Percentiles rank a stretch among this genome's conserved stretches.
Conservation (phyloP, 257 asterid genomes). For the Nicotiana attenuata region DNA sequence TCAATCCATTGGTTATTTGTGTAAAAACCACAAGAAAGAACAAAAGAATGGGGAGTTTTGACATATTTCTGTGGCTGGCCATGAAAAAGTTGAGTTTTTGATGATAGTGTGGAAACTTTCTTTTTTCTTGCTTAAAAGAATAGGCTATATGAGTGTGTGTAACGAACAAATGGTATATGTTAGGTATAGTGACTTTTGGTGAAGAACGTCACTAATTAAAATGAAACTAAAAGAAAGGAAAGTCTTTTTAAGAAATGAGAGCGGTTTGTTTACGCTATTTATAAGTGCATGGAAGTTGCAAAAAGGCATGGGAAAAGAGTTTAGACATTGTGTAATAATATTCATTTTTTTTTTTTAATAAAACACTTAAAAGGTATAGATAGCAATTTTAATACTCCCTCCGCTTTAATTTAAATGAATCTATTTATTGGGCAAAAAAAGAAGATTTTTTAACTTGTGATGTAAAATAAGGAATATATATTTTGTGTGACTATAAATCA, state of each 20-base stretch:
- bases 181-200: slow-evolving; percentile 7
- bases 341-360: too few species aligned
- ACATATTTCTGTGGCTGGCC: slow-evolving; percentile 10
- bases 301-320: not conserved
- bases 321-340: too few species aligned
- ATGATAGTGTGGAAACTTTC: not conserved
- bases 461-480: too few species aligned
- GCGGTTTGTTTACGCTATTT: slow-evolving; percentile 13
- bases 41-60: slow-evolving; percentile 13
- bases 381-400: too few species aligned
- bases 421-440: too few species aligned
- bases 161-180: slow-evolving; percentile 6
- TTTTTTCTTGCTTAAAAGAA: not conserved
- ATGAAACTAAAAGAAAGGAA: not conserved
- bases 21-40: slow-evolving; percentile 6
- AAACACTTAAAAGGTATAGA: not conserved
- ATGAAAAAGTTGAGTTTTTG: not conserved
- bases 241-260: slow-evolving; percentile 7
- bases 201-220: not conserved
- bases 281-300: slow-evolving; percentile 22
- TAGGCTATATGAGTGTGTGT: not conserved
- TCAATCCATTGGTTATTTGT: slow-evolving; percentile 14
- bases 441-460: too few species aligned
- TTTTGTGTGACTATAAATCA: too few species aligned
- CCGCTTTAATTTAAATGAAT: too few species aligned